A percentile compares a stretch with the other conserved stretches of the same genome.
Conservation (phyloP, 345 rosid species). For the Salix exigua region DNA sequence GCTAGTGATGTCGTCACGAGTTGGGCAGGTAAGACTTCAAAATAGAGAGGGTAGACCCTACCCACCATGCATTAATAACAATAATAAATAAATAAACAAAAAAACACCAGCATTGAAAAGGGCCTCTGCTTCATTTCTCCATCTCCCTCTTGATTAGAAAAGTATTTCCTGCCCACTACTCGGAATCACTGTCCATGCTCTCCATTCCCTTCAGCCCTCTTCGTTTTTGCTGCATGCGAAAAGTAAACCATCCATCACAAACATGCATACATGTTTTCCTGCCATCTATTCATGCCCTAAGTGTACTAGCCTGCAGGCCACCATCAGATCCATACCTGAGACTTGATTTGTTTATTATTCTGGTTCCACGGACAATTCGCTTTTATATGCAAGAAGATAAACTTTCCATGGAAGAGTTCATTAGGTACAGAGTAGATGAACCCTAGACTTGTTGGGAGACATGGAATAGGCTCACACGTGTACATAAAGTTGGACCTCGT, state of each 20-base stretch:
- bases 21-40: background rate
- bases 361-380: background rate
- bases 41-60: background rate
- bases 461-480: background rate
- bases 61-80: background rate
- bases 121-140: background rate
- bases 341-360: background rate
- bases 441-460: background rate
- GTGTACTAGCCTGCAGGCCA: background rate
- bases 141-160: background rate
- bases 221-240: slow-evolving; percentile 45
- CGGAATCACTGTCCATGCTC: slow-evolving; percentile 60
- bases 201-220: slow-evolving; percentile 70
- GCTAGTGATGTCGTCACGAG: background rate
- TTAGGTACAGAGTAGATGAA: background rate
- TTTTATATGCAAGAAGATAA: background rate
- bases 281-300: background rate
- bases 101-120: background rate
- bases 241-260: background rate
- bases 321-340: background rate
- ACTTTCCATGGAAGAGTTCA: background rate
- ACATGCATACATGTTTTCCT: background rate
- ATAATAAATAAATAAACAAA: background rate
- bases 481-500: background rate
- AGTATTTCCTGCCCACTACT: slow-evolving; percentile 14